Evolutionary conservation across 352 stramenopile genomes (phyloP).

Genomic region (Pythium pyrilobum): DNA sequence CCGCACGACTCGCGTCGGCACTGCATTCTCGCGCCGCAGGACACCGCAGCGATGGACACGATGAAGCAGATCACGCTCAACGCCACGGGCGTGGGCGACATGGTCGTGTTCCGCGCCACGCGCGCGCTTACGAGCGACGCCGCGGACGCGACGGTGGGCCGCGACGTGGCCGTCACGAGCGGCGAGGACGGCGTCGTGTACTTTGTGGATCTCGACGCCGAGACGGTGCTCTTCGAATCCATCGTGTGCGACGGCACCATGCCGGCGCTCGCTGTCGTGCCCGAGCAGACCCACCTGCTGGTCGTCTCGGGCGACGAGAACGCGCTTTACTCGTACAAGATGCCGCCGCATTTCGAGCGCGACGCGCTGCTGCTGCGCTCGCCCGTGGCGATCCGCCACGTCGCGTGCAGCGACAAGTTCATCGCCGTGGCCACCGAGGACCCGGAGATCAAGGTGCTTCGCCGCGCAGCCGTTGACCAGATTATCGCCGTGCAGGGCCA

Average conservation of each 20-base stretch:
- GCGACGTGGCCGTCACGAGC: slow-evolving; percentile 67
- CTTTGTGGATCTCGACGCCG: slow-evolving; percentile 56
- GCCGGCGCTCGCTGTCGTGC: slow-evolving; percentile 60
- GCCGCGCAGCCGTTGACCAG: slow-evolving; percentile 44
- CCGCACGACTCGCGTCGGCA: neutral
- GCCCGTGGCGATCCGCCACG: slow-evolving; percentile 66
- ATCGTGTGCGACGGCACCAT: slow-evolving; percentile 58
- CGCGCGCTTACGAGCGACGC: slow-evolving; percentile 29
- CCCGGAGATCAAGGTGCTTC: slow-evolving; percentile 60
- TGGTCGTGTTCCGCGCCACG: slow-evolving; percentile 41
- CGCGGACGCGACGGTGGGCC: slow-evolving; percentile 20
- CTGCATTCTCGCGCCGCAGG: neutral
- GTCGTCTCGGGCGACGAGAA: slow-evolving; percentile 70
- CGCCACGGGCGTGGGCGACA: slow-evolving; percentile 57
- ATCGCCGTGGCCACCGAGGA: slow-evolving; percentile 75
- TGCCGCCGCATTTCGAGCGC: slow-evolving; percentile 43
- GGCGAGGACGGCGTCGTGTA: slow-evolving; percentile 79
- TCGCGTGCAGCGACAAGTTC: slow-evolving; percentile 53
- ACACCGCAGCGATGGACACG: slow-evolving; percentile 40
- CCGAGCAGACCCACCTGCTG: slow-evolving; percentile 62
- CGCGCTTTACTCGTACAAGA: slow-evolving; percentile 59
- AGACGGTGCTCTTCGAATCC: slow-evolving; percentile 39
- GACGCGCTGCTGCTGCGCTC: slow-evolving; percentile 63
- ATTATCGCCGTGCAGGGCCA: slow-evolving; percentile 62
- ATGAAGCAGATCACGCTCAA: slow-evolving; percentile 81